Evolutionary conservation across 768 basidiomycete genomes (phyloP), one percentile per base, ranked within the genome.

Genomic region (Phlebiopsis gigantea): DNA sequence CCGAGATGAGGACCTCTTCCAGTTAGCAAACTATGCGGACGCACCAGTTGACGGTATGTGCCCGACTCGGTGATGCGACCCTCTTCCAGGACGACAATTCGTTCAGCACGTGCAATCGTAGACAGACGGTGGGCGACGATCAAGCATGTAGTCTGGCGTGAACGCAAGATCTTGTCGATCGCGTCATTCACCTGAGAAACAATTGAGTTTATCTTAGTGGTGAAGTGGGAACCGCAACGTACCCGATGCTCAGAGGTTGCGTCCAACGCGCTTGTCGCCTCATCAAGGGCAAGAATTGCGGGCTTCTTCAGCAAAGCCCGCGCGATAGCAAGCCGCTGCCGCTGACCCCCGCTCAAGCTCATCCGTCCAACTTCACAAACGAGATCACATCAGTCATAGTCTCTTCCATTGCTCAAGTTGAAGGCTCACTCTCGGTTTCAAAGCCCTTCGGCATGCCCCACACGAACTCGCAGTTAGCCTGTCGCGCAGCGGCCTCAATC

Each of bases 391-490:
- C 26, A 53, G 12, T 10, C 45, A 5, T n/a, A n/a, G n/a, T n/a
- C n/a, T n/a, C n/a, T n/a, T n/a, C n/a, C n/a, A 9, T 39, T 9
- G 14, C 5, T 26, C 41, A 47, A 55, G 58, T 2, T 28, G 8
- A 41, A 21, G 21, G 67, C 90, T 63, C 61, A 94, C 93, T 94
- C 63, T 85, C 79, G 0, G 96, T 98, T 63, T 97, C 95, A 63
- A 96, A 96, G 0, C 94, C 93, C 56, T 93, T 78, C 9, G 95
- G 94, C 78, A 98, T 84, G 15, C 89, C 87, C 88, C 93, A 92
- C 5, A 98, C 85, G 66, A 96, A 98, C 65, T 96, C 93, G 71
- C 95, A 98, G 63, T 98, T 97, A 1, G 96, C 96, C 57, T 91
- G 82, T 19, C 88, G 78, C 0, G 94, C 95, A 0, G 93, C 95